Percentiles rank a stretch among this genome's conserved stretches.
These are phyloP conservation scores for Apiotrichum mycotoxinovorans DNA, from an alignment of 1,284 basidiomycete genomes.

Conservation along the genomic window DNA sequence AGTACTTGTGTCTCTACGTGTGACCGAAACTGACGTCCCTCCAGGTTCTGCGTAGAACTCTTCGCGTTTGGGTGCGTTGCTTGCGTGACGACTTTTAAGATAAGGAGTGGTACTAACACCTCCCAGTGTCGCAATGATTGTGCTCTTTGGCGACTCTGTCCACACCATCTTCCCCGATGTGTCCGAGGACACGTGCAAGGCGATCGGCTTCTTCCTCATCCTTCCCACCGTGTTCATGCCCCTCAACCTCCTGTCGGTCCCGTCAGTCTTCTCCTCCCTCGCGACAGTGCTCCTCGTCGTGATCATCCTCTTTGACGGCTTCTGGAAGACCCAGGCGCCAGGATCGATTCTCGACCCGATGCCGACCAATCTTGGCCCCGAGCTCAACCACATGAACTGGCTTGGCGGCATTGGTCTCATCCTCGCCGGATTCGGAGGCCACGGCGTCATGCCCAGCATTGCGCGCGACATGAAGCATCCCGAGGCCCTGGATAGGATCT, in stretches of 20 bases:
- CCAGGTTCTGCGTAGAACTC: slow-evolving; percentile 76
- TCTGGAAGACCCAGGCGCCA: slow-evolving; percentile 70
- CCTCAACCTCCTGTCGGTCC: slow-evolving; percentile 74
- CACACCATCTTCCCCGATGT: slow-evolving; percentile 65
- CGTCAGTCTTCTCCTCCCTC: slow-evolving; percentile 76
- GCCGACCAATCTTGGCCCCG: slow-evolving; percentile 63
- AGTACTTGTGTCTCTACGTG: slow-evolving; percentile 14
- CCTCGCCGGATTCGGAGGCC: slow-evolving; percentile 96
- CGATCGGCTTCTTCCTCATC: slow-evolving; percentile 66
- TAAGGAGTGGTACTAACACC: neutral
- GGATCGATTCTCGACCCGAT: slow-evolving; percentile 77
- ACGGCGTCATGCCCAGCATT: slow-evolving; percentile 86
- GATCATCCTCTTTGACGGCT: slow-evolving; percentile 80
- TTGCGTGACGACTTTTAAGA: neutral
- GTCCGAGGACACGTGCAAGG: slow-evolving; percentile 69
- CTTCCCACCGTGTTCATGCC: slow-evolving; percentile 81
- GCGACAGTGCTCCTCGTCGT: slow-evolving; percentile 72
- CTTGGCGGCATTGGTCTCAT: slow-evolving; percentile 69
- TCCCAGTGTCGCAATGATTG: slow-evolving; percentile 72
- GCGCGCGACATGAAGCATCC: slow-evolving; percentile 88
- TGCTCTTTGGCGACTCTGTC: slow-evolving; percentile 80
- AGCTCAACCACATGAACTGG: slow-evolving; percentile 54
- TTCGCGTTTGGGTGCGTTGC: slow-evolving; percentile 56
- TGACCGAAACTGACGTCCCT: neutral
- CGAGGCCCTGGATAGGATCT: slow-evolving; percentile 65